phyloP scores from a whole-genome alignment of 2,329 filamentous ascomycete species.

The Phialophora expanda region DNA sequence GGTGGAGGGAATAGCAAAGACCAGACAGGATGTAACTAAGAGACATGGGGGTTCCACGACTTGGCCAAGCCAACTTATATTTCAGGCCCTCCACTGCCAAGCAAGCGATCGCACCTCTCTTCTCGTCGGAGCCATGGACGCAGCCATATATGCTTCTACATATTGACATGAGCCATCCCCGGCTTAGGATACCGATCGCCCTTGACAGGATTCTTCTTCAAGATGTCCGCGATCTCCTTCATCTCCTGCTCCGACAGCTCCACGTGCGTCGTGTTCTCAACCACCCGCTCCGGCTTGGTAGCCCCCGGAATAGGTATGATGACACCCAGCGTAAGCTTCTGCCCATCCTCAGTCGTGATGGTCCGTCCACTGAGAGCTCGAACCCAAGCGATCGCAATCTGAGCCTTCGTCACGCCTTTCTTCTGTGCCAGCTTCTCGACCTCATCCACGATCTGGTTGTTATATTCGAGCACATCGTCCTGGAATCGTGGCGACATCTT shows the following conservation, averaged over 20 bases:
- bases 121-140: background rate
- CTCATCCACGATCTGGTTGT: slow-evolving; percentile 56
- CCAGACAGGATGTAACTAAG: no score
- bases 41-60: background rate
- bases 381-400: slow-evolving; percentile 59
- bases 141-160: background rate
- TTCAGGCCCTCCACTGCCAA: background rate
- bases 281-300: slow-evolving; percentile 45
- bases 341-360: slow-evolving; percentile 30
- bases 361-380: slow-evolving; percentile 47
- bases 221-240: slow-evolving; percentile 56
- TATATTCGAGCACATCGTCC: slow-evolving; percentile 57
- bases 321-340: slow-evolving; percentile 30
- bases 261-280: slow-evolving; percentile 50
- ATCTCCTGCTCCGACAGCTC: slow-evolving; percentile 56
- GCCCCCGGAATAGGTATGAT: slow-evolving; percentile 54
- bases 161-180: slow-evolving; percentile 17
- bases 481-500: slow-evolving; percentile 56
- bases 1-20: slow-evolving; percentile 14
- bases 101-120: background rate
- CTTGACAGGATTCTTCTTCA: slow-evolving; percentile 44
- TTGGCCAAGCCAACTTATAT: background rate
- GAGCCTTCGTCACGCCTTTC: slow-evolving; percentile 52
- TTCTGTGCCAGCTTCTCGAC: slow-evolving; percentile 52
- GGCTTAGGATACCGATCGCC: slow-evolving; percentile 26